Evolutionary conservation across 306 rosid genomes (phyloP).

Genomic region (Vigna radiata): DNA sequence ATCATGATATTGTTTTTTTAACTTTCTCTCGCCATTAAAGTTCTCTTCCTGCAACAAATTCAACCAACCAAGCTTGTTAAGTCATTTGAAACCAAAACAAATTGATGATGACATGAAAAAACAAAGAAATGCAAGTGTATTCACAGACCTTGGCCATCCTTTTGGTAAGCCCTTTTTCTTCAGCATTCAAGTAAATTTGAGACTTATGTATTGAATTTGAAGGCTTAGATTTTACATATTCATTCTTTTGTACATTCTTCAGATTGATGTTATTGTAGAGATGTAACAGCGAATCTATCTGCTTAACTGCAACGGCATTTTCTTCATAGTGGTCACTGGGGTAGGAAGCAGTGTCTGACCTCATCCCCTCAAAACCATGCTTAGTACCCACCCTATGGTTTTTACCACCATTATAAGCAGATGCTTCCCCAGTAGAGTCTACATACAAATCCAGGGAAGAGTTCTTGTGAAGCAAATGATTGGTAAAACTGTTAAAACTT

Average conservation of each 20-base stretch:
- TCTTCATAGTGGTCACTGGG: conserved; percentile 62
- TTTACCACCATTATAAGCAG: conserved; percentile 56
- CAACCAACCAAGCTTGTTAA: conserved; percentile 27
- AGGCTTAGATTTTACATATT: conserved; percentile 59
- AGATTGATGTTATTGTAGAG: conserved; percentile 52
- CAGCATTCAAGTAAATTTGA: conserved; percentile 49
- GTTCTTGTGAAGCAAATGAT: conserved; percentile 59
- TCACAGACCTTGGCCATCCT: conserved; percentile 55
- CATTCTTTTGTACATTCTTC: conserved; percentile 59
- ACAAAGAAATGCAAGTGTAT: conserved; percentile 30
- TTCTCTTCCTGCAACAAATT: conserved; percentile 57
- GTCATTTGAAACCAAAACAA: conserved; percentile 20
- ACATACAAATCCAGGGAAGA: conserved; percentile 70
- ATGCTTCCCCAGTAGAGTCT: conserved; percentile 59
- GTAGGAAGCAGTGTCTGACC: conserved; percentile 61
- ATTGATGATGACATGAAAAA: neutral
- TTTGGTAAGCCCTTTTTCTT: conserved; percentile 52
- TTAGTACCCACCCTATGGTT: conserved; percentile 55
- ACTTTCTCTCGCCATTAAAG: conserved; percentile 57
- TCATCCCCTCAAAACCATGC: conserved; percentile 61
- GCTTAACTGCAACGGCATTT: conserved; percentile 53
- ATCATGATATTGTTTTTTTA: conserved; percentile 48
- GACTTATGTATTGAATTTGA: conserved; percentile 49
- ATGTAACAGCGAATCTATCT: conserved; percentile 41
- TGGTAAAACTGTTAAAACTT: conserved; percentile 42